Evolutionary conservation across 1,139 yeast species (phyloP).

Genomic region (Yamadazyma oceani): DNA sequence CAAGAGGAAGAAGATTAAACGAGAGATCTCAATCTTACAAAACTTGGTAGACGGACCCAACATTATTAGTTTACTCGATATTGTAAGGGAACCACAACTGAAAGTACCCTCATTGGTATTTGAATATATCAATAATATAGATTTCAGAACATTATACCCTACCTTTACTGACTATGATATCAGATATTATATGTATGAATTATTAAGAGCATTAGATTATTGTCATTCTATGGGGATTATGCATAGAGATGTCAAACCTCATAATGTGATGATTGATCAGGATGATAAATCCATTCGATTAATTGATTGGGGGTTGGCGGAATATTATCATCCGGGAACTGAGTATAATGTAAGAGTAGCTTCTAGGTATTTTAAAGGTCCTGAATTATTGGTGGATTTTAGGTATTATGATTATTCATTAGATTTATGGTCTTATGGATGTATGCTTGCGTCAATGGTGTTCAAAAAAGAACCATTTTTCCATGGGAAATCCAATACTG

Average conservation of each 20-base stretch:
- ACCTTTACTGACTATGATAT: constrained; percentile 81
- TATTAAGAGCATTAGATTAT: constrained; percentile 86
- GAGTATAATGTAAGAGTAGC: constrained; percentile 98
- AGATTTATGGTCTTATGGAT: constrained; percentile 96
- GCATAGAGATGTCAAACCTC: constrained; percentile 99
- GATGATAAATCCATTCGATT: constrained; percentile 67
- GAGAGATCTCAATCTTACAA: constrained; percentile 91
- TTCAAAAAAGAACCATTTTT: constrained; percentile 96
- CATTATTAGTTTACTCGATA: constrained; percentile 75
- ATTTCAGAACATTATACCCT: constrained; percentile 90
- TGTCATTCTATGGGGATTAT: constrained; percentile 98
- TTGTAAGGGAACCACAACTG: constrained; percentile 86
- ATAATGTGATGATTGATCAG: constrained; percentile 97
- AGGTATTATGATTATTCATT: constrained; percentile 92
- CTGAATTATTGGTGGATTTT: constrained; percentile 91
- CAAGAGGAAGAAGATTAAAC: constrained; percentile 90
- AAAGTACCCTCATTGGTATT: constrained; percentile 93
- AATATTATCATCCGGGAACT: constrained; percentile 91
- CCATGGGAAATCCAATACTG: constrained; percentile 95
- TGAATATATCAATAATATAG: constrained; percentile 87
- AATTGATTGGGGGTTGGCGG: constrained; percentile 99
- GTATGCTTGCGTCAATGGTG: constrained; percentile 96
- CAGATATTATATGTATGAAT: constrained; percentile 84
- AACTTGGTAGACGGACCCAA: constrained; percentile 88
- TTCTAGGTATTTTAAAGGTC: constrained; percentile 97